A percentile compares a stretch with the other conserved stretches of the same genome.
Evolutionary conservation across 2,329 filamentous ascomycete species (phyloP).

Genomic region (Penicillium corylophilum): DNA sequence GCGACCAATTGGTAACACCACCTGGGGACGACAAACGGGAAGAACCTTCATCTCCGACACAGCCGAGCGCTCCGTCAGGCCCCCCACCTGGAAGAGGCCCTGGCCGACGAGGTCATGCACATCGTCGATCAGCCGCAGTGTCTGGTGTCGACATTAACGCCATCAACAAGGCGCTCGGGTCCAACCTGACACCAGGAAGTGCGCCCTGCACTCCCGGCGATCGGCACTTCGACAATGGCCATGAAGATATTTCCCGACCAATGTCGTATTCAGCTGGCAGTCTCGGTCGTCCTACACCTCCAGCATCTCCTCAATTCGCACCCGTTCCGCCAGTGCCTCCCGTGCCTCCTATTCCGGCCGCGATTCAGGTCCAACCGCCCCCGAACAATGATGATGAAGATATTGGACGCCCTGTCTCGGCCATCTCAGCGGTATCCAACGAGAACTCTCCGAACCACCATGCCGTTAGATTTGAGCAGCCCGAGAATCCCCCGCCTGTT

Average conservation of each 20-base stretch:
- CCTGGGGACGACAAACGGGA: conserved; percentile 54
- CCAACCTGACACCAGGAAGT: conserved; percentile 55
- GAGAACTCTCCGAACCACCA: conserved; percentile 75
- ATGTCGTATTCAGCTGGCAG: conserved; percentile 36
- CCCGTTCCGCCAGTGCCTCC: conserved; percentile 15
- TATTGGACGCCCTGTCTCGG: conserved; percentile 78
- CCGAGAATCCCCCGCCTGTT: conserved; percentile 30
- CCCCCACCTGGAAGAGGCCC: conserved; percentile 47
- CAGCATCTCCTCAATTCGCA: conserved; percentile 32
- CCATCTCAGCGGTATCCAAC: conserved; percentile 78
- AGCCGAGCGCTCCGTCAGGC: conserved; percentile 34
- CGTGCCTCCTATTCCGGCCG: conserved; percentile 15
- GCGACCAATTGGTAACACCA: conserved; percentile 52
- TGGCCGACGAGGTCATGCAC: conserved; percentile 68
- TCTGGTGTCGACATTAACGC: conserved; percentile 76
- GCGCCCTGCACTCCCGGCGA: conserved; percentile 55
- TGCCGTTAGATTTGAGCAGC: conserved; percentile 68
- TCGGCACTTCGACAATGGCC: conserved; percentile 25
- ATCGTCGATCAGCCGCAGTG: conserved; percentile 77
- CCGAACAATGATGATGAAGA: conserved; percentile 33
- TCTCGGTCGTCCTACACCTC: conserved; percentile 31
- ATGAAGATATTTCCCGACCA: conserved; percentile 32
- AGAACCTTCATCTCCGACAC: conserved; percentile 19
- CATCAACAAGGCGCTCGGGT: conserved; percentile 47
- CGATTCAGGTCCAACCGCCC: conserved; percentile 15